Conservation (phyloP, 495 filamentous ascomycete genomes). For the Talaromyces wortmannii region DNA sequence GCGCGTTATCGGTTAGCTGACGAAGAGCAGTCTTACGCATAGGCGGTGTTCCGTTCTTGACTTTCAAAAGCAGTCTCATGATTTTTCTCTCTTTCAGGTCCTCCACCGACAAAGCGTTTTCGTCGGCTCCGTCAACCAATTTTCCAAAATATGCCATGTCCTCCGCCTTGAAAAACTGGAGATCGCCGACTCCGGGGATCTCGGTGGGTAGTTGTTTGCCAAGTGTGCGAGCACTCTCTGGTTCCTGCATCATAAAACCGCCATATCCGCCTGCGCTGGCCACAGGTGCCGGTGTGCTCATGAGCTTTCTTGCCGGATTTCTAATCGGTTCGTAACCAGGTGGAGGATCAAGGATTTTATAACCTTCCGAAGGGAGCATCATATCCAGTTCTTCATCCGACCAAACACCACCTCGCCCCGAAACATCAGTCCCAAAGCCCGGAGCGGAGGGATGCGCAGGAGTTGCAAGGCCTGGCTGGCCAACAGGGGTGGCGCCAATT, state of each 20-base stretch:
- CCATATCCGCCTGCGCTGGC: conserved; percentile 56
- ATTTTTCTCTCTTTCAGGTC: conserved; percentile 98
- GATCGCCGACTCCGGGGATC: conserved; percentile 93
- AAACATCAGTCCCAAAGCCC: conserved; percentile 74
- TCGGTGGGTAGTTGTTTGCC: conserved; percentile 94
- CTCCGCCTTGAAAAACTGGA: conserved; percentile 98
- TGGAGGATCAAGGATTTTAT: conserved; percentile 87
- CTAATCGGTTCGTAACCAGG: conserved; percentile 87
- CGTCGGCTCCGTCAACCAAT: conserved; percentile 89
- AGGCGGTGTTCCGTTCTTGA: conserved; percentile 98
- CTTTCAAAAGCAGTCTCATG: conserved; percentile 92
- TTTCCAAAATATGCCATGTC: conserved; percentile 99
- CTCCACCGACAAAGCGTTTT: conserved; percentile 85
- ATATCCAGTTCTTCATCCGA: conserved; percentile 92
- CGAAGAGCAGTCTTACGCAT: conserved; percentile 99
- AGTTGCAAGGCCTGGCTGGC: conserved; percentile 73
- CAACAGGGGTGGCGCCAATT: conserved; percentile 70
- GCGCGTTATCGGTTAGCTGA: conserved; percentile 95
- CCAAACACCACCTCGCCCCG: conserved; percentile 68
- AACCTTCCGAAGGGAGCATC: conserved; percentile 87
- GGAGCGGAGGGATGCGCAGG: conserved; percentile 74
- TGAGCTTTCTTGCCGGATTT: conserved; percentile 67
- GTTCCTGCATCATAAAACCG: conserved; percentile 98
- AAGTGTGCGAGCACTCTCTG: conserved; percentile 68
- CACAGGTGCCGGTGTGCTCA: conserved; percentile 64